These are phyloP conservation scores for Chalciporus pseudorubinellus DNA, from an alignment of 768 basidiomycete species.

Conservation along the genomic window DNA sequence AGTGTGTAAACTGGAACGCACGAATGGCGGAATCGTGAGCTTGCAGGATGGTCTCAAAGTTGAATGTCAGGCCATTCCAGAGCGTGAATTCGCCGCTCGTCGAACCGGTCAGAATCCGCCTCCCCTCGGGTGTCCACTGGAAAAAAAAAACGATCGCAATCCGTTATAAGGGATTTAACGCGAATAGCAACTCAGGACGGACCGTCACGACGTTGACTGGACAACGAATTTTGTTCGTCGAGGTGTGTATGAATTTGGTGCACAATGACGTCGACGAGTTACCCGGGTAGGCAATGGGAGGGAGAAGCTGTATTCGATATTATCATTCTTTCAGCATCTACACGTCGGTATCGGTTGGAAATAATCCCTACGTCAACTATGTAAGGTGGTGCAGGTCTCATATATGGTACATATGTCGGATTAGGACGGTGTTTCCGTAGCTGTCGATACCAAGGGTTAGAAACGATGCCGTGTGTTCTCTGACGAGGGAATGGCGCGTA, in stretches of 20 bases:
- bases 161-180: background rate
- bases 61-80: conserved; percentile 99
- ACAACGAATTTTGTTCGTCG: conserved; percentile 97
- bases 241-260: conserved; percentile 97
- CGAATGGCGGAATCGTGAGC: conserved; percentile 96
- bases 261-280: conserved; percentile 93
- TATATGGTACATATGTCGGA: conserved; percentile 67
- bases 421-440: conserved; percentile 76
- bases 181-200: conserved; percentile 32
- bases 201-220: conserved; percentile 95
- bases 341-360: conserved; percentile 10
- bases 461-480: background rate
- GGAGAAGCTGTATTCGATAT: conserved; percentile 66
- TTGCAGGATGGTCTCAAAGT: conserved; percentile 99
- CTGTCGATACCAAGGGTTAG: conserved; percentile 35
- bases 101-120: conserved; percentile 90
- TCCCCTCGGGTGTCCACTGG: conserved; percentile 97
- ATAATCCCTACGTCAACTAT: conserved; percentile 74
- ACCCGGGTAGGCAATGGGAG: conserved; percentile 86
- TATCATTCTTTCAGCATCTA: conserved; percentile 27
- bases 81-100: conserved; percentile 97
- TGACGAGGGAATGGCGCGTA: conserved; percentile 37
- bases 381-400: conserved; percentile 85
- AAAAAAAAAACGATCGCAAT: conserved; percentile 5
- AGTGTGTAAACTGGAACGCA: conserved; percentile 85